Percentiles rank a stretch among this genome's conserved stretches.
phyloP scores from a whole-genome alignment of 1,284 basidiomycete genomes.

The Hortiboletus rubellus region DNA sequence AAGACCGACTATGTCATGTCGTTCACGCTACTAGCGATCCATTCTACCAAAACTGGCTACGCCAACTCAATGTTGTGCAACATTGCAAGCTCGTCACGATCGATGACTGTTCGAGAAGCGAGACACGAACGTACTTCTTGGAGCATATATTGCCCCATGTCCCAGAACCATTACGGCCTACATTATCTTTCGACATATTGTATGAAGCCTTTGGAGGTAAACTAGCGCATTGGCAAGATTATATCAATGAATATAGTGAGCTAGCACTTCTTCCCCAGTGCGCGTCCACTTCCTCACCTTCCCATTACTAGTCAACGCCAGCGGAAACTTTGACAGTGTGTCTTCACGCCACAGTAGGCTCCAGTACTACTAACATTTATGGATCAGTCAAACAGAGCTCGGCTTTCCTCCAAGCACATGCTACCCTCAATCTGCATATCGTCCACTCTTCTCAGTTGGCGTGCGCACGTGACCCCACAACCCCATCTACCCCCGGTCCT shows the following conservation, averaged over 20 bases:
- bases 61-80: slow-evolving; percentile 74
- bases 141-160: slow-evolving; percentile 62
- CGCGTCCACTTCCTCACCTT: slow-evolving; percentile 4
- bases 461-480: slow-evolving; percentile 30
- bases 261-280: not conserved
- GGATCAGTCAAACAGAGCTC: slow-evolving; percentile 65
- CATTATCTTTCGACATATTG: slow-evolving; percentile 67
- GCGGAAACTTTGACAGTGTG: slow-evolving; percentile 36
- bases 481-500: slow-evolving; percentile 36
- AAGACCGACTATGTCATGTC: slow-evolving; percentile 79
- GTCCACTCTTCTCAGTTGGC: slow-evolving; percentile 67
- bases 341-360: not conserved
- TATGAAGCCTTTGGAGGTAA: slow-evolving; percentile 82
- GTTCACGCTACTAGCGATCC: slow-evolving; percentile 83
- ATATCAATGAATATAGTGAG: slow-evolving; percentile 70
- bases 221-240: slow-evolving; percentile 78
- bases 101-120: slow-evolving; percentile 72
- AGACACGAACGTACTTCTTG: slow-evolving; percentile 64
- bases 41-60: slow-evolving; percentile 80
- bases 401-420: slow-evolving; percentile 75
- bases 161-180: slow-evolving; percentile 52
- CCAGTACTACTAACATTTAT: slow-evolving; percentile 6
- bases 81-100: slow-evolving; percentile 83
- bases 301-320: slow-evolving; percentile 31
- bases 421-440: slow-evolving; percentile 70